Percentiles rank a stretch among this genome's conserved stretches.
Conservation (phyloP, 1,139 yeast genomes). For the Lodderomyces margitis region DNA sequence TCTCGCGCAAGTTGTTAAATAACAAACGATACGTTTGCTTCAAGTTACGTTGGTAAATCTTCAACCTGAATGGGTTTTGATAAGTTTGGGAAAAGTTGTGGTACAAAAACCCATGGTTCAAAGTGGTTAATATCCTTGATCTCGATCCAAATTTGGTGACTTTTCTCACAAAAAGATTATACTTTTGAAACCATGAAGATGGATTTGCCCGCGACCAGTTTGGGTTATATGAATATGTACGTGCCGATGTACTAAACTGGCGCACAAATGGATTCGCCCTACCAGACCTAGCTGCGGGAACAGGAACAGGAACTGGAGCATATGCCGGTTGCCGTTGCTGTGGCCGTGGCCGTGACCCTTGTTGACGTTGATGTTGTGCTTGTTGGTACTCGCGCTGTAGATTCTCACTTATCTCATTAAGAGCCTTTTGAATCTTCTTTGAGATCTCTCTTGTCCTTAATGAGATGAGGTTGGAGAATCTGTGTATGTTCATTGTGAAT, state of each 20-base stretch:
- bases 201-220: slow-evolving; percentile 8
- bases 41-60: slow-evolving; percentile 21
- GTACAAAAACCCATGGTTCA: slow-evolving; percentile 18
- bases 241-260: slow-evolving; percentile 6
- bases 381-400: slow-evolving; percentile 13
- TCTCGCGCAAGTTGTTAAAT: slow-evolving; percentile 15
- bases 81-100: slow-evolving; percentile 26
- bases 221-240: slow-evolving; percentile 5
- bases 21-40: slow-evolving; percentile 22
- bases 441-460: slow-evolving; percentile 27
- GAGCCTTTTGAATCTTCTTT: slow-evolving; percentile 27
- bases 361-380: slow-evolving; percentile 4
- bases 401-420: slow-evolving; percentile 31
- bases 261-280: slow-evolving; percentile 4
- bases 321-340: slow-evolving; percentile 1
- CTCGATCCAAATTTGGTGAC: background rate
- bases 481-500: slow-evolving; percentile 11
- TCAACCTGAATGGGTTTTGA: slow-evolving; percentile 21
- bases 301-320: slow-evolving; percentile 12
- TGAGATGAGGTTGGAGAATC: slow-evolving; percentile 20
- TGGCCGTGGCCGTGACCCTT: background rate
- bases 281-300: background rate
- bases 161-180: background rate
- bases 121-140: slow-evolving; percentile 11
- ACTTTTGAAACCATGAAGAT: background rate